These are phyloP conservation scores for Nevesoporus exiguus DNA, from an alignment of 768 basidiomycete genomes.

Conservation along the genomic window DNA sequence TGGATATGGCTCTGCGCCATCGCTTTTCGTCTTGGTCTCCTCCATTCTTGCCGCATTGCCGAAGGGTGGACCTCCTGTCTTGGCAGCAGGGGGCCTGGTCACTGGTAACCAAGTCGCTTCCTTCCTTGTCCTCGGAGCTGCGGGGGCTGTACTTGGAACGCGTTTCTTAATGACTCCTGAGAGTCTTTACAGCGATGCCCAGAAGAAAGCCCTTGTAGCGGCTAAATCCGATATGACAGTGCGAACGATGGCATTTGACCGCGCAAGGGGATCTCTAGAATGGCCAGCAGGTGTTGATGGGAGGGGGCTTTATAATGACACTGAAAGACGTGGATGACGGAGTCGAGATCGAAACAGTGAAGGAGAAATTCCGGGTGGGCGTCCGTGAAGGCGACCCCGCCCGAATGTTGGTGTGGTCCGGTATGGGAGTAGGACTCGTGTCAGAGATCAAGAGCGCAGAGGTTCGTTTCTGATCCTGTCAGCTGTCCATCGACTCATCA, in stretches of 20 bases:
- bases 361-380: conserved; percentile 45
- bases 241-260: conserved; percentile 63
- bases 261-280: conserved; percentile 49
- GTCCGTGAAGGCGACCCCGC: conserved; percentile 42
- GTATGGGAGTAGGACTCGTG: conserved; percentile 60
- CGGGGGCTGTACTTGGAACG: conserved; percentile 70
- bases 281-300: conserved; percentile 66
- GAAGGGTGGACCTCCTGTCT: conserved; percentile 45
- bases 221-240: conserved; percentile 47
- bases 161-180: conserved; percentile 70
- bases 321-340: conserved; percentile 53
- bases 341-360: conserved; percentile 40
- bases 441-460: conserved; percentile 39
- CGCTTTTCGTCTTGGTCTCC: conserved; percentile 59
- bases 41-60: conserved; percentile 46
- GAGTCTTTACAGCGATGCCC: conserved; percentile 50
- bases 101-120: conserved; percentile 64
- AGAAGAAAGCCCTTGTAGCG: conserved; percentile 49
- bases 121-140: conserved; percentile 61
- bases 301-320: conserved; percentile 43
- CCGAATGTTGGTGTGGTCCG: conserved; percentile 65
- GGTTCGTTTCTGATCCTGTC: conserved; percentile 28
- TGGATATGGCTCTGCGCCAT: conserved; percentile 52
- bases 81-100: conserved; percentile 74
- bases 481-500: conserved; percentile 3